Percentiles rank a stretch among this genome's conserved stretches.
These are phyloP conservation scores for Dictyostelium brefeldianum DNA, from an alignment of 78 protist genomes.

Conservation along the genomic window DNA sequence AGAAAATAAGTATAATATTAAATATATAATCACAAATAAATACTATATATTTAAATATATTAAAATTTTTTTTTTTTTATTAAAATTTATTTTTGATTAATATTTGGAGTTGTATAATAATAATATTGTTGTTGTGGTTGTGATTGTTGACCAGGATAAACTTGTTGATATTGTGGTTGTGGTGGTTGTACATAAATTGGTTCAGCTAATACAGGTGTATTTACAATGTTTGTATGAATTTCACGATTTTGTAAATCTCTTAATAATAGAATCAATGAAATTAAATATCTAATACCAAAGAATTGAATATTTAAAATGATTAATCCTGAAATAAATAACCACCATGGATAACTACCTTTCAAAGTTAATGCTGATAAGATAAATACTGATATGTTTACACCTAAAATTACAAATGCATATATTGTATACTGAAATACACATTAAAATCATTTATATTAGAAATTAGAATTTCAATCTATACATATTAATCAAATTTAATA, in stretches of 20 bases:
- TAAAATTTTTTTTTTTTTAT: too few species aligned
- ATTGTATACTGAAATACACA: not conserved
- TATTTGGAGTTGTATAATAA: not conserved
- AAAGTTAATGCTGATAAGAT: not conserved
- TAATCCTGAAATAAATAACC: slow-evolving; percentile 22
- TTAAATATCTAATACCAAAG: slow-evolving; percentile 28
- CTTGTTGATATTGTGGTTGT: not conserved
- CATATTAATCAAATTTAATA: not conserved
- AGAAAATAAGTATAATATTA: too few species aligned
- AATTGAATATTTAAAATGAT: slow-evolving; percentile 20
- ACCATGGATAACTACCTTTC: slow-evolving; percentile 29
- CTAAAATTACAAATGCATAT: not conserved
- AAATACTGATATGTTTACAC: slow-evolving; percentile 3
- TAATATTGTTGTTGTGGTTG: slow-evolving; percentile 3
- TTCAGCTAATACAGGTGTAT: not conserved
- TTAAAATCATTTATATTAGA: not conserved
- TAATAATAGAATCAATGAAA: not conserved
- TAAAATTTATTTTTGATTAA: not conserved
- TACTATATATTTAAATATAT: too few species aligned
- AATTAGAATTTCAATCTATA: too few species aligned
- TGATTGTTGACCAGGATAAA: not conserved
- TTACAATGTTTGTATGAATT: not conserved
- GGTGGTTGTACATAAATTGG: not conserved
- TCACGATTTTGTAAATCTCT: slow-evolving; percentile 22
- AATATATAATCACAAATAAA: not conserved